Conservation (phyloP, 2,329 filamentous ascomycete species). For the Xylaria sp. region DNA sequence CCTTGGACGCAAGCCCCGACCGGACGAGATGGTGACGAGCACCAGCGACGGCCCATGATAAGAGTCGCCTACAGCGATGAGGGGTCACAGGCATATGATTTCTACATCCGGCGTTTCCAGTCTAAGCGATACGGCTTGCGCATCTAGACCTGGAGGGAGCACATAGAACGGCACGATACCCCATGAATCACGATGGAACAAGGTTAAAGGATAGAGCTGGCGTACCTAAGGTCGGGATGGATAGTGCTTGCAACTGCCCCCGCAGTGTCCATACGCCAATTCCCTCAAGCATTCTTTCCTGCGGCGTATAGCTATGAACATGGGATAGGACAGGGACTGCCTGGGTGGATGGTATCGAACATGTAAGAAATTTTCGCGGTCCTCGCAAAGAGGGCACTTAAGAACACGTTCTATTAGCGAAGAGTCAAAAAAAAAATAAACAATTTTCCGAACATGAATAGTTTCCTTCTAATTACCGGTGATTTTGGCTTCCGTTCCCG, state of each 20-base stretch:
- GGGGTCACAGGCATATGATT: neutral
- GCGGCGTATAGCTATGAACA: neutral
- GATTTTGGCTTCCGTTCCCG: too few relatives aligned
- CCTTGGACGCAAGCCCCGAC: conserved; percentile 53
- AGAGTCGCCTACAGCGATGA: neutral
- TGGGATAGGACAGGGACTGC: neutral
- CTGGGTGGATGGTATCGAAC: too few relatives aligned
- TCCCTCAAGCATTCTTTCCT: neutral
- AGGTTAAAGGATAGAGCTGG: neutral
- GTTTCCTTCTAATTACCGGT: too few relatives aligned
- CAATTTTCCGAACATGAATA: too few relatives aligned
- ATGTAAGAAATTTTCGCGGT: too few relatives aligned
- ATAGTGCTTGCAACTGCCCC: neutral
- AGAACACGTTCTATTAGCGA: too few relatives aligned
- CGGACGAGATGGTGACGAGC: conserved; percentile 32
- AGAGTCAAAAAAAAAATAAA: too few relatives aligned
- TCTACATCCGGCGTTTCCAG: neutral
- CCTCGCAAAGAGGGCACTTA: too few relatives aligned
- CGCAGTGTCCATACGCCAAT: neutral
- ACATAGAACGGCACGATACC: neutral
- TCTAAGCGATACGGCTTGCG: neutral
- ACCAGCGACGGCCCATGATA: neutral
- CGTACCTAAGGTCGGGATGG: neutral
- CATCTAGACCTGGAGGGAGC: neutral
- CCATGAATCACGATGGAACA: neutral